Evolutionary conservation across 176 grass and related monocot genomes (phyloP), one percentile per base, ranked within the genome.

Genomic region (Urochloa ruziziensis): DNA sequence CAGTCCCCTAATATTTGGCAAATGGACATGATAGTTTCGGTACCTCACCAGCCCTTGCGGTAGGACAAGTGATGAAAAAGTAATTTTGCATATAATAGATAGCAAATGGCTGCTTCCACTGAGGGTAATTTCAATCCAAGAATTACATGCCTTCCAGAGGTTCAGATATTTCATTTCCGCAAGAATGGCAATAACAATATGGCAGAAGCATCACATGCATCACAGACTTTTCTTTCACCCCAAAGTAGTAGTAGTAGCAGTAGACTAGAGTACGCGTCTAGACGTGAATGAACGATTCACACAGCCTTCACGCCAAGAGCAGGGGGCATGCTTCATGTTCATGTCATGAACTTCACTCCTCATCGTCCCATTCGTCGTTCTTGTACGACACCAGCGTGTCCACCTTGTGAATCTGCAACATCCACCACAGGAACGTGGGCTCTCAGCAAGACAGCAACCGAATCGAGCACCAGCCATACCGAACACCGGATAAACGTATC

Each of bases 211-310:
- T 62, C 3, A 39, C 3, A 10, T 15, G 35, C n/a, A 19, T 46
- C 17, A 30, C 10, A n/a, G n/a, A 67, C 44, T 49, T 34, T 32
- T 33, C 39, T 77, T 36, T 29, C 60, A 36, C 1, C 67, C 79
- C 10, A 49, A 29, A 53, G 25, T 13, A 49, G 62, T 3, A 88
- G n/a, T 6, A 79, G 63, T 5, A 23, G 28, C 8, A 23, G 28
- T 11, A 39, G 21, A 78, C 34, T 37, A 4, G 8, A 29, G 30
- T 42, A 53, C 49, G 61, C 48, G 35, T 34, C 59, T 78, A 80
- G 83, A 83, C 90, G 91, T 98, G 91, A 95, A 98, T 90, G 96
- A 95, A 95, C 80, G 87, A 95, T 98, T 93, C 91, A 95, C 96
- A 95, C 52, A 35, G 79, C 18, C 80, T 62, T 80, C 62, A 80